phyloP scores from a whole-genome alignment of 345 rosid species.

The Nephelium lappaceum region DNA sequence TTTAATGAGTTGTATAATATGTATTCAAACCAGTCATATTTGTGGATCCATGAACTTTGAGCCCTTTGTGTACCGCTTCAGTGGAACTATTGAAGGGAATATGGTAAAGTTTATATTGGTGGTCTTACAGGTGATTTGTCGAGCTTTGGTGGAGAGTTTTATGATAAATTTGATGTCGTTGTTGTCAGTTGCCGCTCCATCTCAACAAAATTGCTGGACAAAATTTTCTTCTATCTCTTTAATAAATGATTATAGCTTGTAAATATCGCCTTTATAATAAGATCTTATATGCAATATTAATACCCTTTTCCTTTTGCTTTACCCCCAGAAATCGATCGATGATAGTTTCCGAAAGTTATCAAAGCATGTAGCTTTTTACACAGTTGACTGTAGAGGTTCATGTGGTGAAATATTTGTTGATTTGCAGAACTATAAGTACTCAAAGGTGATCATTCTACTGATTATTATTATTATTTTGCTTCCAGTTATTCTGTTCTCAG shows the following conservation, averaged over 20 bases:
- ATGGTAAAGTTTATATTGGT: not conserved
- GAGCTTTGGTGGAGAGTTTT: slow-evolving; percentile 55
- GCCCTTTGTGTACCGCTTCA: not conserved
- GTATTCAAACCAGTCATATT: not conserved
- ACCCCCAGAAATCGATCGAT: slow-evolving; percentile 62
- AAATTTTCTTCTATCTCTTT: not conserved
- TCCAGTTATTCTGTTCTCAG: not conserved
- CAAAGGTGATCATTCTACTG: slow-evolving; percentile 26
- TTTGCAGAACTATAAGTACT: slow-evolving; percentile 62
- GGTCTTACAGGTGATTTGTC: slow-evolving; percentile 65
- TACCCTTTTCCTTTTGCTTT: not conserved
- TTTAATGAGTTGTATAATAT: not conserved
- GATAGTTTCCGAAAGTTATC: slow-evolving; percentile 68
- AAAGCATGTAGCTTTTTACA: slow-evolving; percentile 79
- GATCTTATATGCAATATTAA: not conserved
- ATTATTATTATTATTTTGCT: not conserved
- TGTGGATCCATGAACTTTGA: not conserved
- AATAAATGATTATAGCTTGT: slow-evolving; percentile 3
- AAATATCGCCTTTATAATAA: not conserved
- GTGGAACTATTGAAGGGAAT: not conserved
- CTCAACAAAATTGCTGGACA: slow-evolving; percentile 51
- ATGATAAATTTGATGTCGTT: slow-evolving; percentile 69
- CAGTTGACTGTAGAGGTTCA: slow-evolving; percentile 81
- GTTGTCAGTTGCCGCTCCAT: slow-evolving; percentile 68
- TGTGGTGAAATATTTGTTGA: slow-evolving; percentile 92